A percentile compares a stretch with the other conserved stretches of the same genome.
phyloP scores from a whole-genome alignment of 768 basidiomycete species.

The Termitomyces sp. region DNA sequence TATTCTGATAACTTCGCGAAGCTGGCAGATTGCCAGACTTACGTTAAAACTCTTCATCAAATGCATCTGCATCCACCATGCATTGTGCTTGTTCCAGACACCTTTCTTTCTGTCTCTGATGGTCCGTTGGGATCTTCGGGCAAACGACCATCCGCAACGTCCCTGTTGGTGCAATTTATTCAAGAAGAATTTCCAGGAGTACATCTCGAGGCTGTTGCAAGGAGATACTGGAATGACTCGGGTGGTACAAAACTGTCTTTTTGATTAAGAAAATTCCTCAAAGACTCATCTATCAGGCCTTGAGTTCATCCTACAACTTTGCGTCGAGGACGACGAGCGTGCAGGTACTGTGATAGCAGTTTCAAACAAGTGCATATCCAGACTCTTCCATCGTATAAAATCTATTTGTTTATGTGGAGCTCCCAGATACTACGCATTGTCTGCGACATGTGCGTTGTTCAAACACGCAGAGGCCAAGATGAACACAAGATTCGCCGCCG shows the following conservation, averaged over 20 bases:
- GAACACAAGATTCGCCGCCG: constrained; percentile 66
- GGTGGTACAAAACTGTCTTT: constrained; percentile 44
- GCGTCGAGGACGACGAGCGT: constrained; percentile 77
- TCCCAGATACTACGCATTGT: constrained; percentile 84
- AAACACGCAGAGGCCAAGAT: constrained; percentile 73
- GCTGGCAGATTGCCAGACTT: constrained; percentile 86
- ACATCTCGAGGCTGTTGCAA: constrained; percentile 63
- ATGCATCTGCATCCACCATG: constrained; percentile 74
- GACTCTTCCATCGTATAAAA: constrained; percentile 2
- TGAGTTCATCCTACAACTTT: constrained; percentile 75
- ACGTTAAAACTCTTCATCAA: constrained; percentile 84
- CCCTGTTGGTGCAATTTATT: constrained; percentile 69
- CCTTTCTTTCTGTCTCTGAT: constrained; percentile 63
- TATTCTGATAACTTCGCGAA: constrained; percentile 24
- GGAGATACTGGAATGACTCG: constrained; percentile 85
- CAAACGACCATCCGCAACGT: constrained; percentile 44
- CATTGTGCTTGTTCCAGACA: constrained; percentile 79
- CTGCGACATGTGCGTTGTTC: constrained; percentile 83
- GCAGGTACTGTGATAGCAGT: constrained; percentile 77
- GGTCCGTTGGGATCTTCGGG: constrained; percentile 37
- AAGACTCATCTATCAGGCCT: constrained; percentile 45
- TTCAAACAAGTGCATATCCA: constrained; percentile 66
- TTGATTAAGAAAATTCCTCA: neutral
- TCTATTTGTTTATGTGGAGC: neutral
- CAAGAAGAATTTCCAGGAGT: constrained; percentile 69